Conservation (phyloP, 1,284 basidiomycete species). For the Sanghuangporus baumii region DNA sequence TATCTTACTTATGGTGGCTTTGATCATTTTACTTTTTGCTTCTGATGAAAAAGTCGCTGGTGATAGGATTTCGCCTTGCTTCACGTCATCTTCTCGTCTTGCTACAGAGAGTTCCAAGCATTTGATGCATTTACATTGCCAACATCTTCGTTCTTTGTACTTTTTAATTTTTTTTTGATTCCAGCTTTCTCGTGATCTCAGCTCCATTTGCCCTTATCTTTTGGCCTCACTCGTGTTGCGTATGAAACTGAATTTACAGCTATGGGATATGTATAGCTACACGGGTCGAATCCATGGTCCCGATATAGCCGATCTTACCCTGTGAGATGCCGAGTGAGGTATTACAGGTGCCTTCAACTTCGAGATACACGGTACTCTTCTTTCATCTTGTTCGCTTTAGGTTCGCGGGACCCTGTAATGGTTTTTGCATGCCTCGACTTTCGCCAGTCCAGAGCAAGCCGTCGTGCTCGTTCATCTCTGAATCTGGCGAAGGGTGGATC, state of each 20-base stretch:
- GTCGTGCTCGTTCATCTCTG: neutral
- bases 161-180: too few relatives aligned
- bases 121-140: too few relatives aligned
- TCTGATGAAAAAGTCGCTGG: neutral
- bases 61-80: too few relatives aligned
- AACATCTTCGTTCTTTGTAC: too few relatives aligned
- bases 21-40: neutral
- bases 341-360: neutral
- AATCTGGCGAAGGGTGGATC: neutral
- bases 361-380: neutral
- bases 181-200: too few relatives aligned
- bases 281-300: neutral
- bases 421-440: neutral
- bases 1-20: neutral
- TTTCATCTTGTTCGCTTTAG: neutral
- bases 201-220: too few relatives aligned
- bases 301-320: neutral
- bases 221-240: too few relatives aligned
- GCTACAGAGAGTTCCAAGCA: too few relatives aligned
- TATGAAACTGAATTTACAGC: neutral
- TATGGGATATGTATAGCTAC: neutral
- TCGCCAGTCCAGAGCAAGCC: constrained; percentile 2
- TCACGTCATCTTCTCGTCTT: too few relatives aligned
- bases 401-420: too few relatives aligned
- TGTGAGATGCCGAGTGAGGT: neutral